Base-by-base conservation (phyloP, 2,329 filamentous ascomycete species). In the Pseudogymnoascus sp. region DNA sequence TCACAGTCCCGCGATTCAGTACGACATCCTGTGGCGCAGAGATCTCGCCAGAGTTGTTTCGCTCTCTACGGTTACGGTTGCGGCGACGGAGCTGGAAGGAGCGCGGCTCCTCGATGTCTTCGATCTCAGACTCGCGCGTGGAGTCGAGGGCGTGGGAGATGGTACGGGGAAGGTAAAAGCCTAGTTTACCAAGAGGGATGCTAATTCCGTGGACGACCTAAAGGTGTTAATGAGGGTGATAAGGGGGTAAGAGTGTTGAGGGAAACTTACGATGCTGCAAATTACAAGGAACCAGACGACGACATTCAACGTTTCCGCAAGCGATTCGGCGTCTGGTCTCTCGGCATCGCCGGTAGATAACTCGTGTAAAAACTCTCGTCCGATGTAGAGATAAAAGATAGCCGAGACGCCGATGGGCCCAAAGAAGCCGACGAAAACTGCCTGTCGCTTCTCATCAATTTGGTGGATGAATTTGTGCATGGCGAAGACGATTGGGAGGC, bases 331-430 rank as follows among this genome's bases (percentile, higher is more conserved):
- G 72, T 96, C 91, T 37, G 81, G 79, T 28, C 90, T 81, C 13
- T 84, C 77, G 34, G 81, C 72, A 0, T 84, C 87, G 62, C 90
- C 78, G 6, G 85, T 83, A 0, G 81, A 83, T 19, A 83, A 68
- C 0, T 81, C 83, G n/a, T 85, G 77, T 61, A 97, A 79, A 66
- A 93, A 96, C 23, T 96, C 90, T 1, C 90, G 75, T 43, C 84
- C 88, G 66, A 96, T 80, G 71, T 92, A 96, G 5, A 97, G 81
- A 73, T 97, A 96, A 74, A 96, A 97, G 19, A 96, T 84, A 1
- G 92, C 93, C 14, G 90, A 91, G 1, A 96, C 92, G 2, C 93
- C 92, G 64, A 97, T 93, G 0, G 93, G 93, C 0, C 93, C 93
- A 68, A 97, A 97, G 78, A 96, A 96, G 0, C 93, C 93, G 6